Base-by-base conservation (phyloP, 2,329 filamentous ascomycete genomes). In the Anisogramma anomala region DNA sequence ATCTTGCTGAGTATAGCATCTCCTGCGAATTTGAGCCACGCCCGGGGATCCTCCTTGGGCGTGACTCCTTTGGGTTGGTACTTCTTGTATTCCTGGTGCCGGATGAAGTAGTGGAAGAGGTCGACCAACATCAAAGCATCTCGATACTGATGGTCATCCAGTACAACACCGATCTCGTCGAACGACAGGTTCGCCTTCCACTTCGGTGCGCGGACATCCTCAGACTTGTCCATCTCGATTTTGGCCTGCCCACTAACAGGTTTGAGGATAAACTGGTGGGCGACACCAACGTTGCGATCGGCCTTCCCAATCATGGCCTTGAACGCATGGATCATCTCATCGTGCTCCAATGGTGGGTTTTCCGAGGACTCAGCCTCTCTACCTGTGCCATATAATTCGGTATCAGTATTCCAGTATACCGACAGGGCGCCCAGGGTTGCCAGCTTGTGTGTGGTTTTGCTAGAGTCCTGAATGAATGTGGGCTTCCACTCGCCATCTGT, bases 41-140 rank as follows among this genome's bases (percentile, higher is more conserved):
- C 91, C 27, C 77, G 76, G 11, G 91, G 89, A 52, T 96, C 85
- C 58, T 96, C 85, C 56, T 87, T 94, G 0, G 86, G 84, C 0
- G 74, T 73, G 43, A 79, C 73, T 1, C 71, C 79, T 56, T 93
- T 91, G 3, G 91, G 91, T 53, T 94, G 86, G 44, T 87, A 70
- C 53, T 82, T 89, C 58, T 93, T 93, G 66, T 96, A 95, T 58
- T 99, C 89, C 59, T 96, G 91, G 51, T 98, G 91, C 23, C 89
- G 81, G 52, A 95, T 84, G 60, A 96, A 98, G 63, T 94, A 96
- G 60, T 98, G 91, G 67, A 99, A 98, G 3, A 96, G 69, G 57
- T 99, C 91, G 2, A 96, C 84, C 68, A 99, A 84, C 91, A 98
- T 98, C 44, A 99, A 66, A 4, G 82, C 86, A 63, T 99, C 91